These are phyloP conservation scores for Pythium aphanidermatum DNA, from an alignment of 352 stramenopile genomes.

Conservation along the genomic window DNA sequence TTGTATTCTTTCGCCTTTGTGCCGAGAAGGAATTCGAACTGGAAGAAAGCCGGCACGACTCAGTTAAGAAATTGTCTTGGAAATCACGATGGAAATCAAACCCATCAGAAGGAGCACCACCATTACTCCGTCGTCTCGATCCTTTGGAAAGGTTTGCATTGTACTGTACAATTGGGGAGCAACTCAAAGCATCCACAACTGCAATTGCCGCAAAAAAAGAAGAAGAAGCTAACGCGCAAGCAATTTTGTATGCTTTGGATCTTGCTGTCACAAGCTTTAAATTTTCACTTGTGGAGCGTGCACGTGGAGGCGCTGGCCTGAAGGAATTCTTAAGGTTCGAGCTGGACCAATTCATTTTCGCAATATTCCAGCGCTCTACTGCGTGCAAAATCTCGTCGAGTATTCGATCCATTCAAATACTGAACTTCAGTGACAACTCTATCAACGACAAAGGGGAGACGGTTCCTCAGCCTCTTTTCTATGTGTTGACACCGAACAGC, in stretches of 20 bases:
- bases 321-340: conserved; percentile 70
- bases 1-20: conserved; percentile 79
- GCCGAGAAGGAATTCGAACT: conserved; percentile 56
- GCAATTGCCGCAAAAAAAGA: conserved; percentile 36
- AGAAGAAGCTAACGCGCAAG: conserved; percentile 37
- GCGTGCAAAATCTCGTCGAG: conserved; percentile 45
- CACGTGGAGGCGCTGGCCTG: conserved; percentile 4
- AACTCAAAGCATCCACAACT: conserved; percentile 52
- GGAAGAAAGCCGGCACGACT: conserved; percentile 59
- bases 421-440: conserved; percentile 53
- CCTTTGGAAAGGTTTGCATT: conserved; percentile 43
- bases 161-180: conserved; percentile 48
- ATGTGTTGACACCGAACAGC: no score
- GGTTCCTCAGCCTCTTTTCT: conserved; percentile 34
- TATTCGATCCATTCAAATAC: conserved; percentile 56
- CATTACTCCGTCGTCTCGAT: conserved; percentile 20
- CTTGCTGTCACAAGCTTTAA: conserved; percentile 54
- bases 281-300: conserved; percentile 30
- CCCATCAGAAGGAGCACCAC: not conserved
- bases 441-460: conserved; percentile 1
- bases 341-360: conserved; percentile 55
- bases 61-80: conserved; percentile 62
- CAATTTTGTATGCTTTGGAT: conserved; percentile 63
- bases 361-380: conserved; percentile 50
- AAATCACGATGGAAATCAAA: conserved; percentile 54